phyloP scores from a whole-genome alignment of 768 basidiomycete genomes.

The Cantharellus cinnabarinus region DNA sequence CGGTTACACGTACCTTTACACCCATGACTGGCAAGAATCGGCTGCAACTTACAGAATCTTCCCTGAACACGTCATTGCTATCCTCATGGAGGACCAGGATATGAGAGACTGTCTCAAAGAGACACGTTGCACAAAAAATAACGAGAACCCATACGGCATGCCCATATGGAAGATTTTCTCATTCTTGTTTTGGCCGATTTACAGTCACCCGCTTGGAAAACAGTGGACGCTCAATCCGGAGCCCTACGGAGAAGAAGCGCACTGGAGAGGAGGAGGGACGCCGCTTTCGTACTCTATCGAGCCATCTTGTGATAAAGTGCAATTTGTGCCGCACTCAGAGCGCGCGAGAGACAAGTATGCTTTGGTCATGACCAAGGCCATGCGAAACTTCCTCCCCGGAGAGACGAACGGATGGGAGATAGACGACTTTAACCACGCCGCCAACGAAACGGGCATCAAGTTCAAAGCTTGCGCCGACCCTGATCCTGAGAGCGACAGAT shows the following conservation, averaged over 20 bases:
- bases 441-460: background rate
- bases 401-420: background rate
- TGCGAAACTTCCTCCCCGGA: conserved; percentile 1
- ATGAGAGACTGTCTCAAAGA: background rate
- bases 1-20: conserved; percentile 2
- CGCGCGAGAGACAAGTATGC: background rate
- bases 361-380: background rate
- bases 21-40: background rate
- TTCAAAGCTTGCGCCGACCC: background rate
- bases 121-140: background rate
- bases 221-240: conserved; percentile 4
- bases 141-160: background rate
- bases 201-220: background rate
- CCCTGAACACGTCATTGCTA: background rate
- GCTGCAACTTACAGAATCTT: conserved; percentile 1
- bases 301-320: background rate
- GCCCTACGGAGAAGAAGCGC: background rate
- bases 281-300: conserved; percentile 1
- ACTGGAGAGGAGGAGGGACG: background rate
- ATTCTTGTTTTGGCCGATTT: background rate
- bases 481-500: background rate
- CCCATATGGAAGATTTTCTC: conserved; percentile 3
- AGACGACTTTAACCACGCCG: background rate
- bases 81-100: background rate
- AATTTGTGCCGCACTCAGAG: background rate